A percentile compares a stretch with the other conserved stretches of the same genome.
These are phyloP conservation scores for Leccinum uliginosum DNA, from an alignment of 768 basidiomycete genomes.

Conservation along the genomic window DNA sequence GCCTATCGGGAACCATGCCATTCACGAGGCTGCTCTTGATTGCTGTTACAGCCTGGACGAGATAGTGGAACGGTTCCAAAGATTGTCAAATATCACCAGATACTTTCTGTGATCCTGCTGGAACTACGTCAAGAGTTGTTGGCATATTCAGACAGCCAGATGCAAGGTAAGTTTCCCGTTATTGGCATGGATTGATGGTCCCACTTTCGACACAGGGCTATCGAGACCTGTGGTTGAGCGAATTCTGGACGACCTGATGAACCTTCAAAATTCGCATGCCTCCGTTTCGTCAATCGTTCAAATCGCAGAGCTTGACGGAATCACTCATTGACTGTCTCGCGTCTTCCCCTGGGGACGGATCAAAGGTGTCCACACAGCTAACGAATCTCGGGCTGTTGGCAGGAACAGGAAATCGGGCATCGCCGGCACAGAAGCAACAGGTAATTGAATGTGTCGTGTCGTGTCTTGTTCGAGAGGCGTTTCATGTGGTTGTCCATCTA, in stretches of 20 bases:
- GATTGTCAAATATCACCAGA: constrained; percentile 55
- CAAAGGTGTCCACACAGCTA: constrained; percentile 58
- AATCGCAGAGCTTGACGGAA: constrained; percentile 64
- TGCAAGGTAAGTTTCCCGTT: constrained; percentile 8
- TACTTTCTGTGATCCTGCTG: constrained; percentile 68
- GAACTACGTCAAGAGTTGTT: constrained; percentile 58
- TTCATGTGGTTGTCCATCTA: constrained; percentile 14
- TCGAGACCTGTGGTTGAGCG: constrained; percentile 16
- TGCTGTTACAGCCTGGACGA: constrained; percentile 48
- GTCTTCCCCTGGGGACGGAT: constrained; percentile 30
- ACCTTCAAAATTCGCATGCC: constrained; percentile 57
- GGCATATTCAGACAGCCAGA: constrained; percentile 25
- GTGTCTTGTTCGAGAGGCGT: not conserved
- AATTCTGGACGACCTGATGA: constrained; percentile 64
- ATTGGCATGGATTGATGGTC: not conserved
- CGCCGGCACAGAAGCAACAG: constrained; percentile 65
- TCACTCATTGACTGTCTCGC: constrained; percentile 63
- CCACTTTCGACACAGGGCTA: constrained; percentile 18
- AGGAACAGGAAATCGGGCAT: constrained; percentile 58
- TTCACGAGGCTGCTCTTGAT: constrained; percentile 67
- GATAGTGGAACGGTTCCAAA: constrained; percentile 7
- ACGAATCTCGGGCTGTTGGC: constrained; percentile 66
- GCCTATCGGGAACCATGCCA: constrained; percentile 57
- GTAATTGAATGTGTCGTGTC: constrained; percentile 32
- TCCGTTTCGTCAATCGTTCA: constrained; percentile 72